Conservation (phyloP, 352 stramenopile species). For the Pythium sp. region DNA sequence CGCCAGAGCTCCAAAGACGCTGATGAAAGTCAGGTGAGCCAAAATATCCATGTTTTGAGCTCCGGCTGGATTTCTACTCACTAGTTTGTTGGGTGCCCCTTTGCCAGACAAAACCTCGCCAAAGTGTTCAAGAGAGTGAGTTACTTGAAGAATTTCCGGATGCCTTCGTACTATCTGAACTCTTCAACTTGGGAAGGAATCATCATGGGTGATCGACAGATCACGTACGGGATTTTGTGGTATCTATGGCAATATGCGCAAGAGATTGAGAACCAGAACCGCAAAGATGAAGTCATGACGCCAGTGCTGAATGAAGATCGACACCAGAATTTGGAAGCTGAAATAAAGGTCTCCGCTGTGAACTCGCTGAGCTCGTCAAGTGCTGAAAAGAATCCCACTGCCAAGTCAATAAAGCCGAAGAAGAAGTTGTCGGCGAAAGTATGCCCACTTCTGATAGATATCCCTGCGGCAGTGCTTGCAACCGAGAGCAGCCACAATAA, state of each 20-base stretch:
- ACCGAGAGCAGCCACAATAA: not conserved
- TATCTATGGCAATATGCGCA: slow-evolving; percentile 39
- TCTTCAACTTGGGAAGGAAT: slow-evolving; percentile 30
- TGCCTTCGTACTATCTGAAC: slow-evolving; percentile 19
- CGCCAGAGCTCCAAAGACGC: slow-evolving; percentile 12
- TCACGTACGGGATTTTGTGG: slow-evolving; percentile 49
- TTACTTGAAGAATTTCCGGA: not conserved
- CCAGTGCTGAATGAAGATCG: not conserved
- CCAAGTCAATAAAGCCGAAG: not conserved
- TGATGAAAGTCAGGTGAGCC: slow-evolving; percentile 14
- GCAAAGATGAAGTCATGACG: not conserved
- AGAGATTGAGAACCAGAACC: not conserved
- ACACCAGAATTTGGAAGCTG: not conserved
- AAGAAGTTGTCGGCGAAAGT: not conserved
- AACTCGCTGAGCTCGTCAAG: too few relatives aligned
- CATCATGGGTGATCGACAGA: slow-evolving; percentile 44
- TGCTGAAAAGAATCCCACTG: not conserved
- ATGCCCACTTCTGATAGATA: slow-evolving; percentile 20
- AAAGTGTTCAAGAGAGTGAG: slow-evolving; percentile 22
- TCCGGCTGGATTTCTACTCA: not conserved
- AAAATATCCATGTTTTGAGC: not conserved
- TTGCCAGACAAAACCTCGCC: slow-evolving; percentile 32
- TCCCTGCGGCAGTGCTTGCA: slow-evolving; percentile 21
- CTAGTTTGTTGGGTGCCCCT: not conserved
- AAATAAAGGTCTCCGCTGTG: not conserved